phyloP scores from a whole-genome alignment of 164 flowering plant genomes.

The Malania oleifera region DNA sequence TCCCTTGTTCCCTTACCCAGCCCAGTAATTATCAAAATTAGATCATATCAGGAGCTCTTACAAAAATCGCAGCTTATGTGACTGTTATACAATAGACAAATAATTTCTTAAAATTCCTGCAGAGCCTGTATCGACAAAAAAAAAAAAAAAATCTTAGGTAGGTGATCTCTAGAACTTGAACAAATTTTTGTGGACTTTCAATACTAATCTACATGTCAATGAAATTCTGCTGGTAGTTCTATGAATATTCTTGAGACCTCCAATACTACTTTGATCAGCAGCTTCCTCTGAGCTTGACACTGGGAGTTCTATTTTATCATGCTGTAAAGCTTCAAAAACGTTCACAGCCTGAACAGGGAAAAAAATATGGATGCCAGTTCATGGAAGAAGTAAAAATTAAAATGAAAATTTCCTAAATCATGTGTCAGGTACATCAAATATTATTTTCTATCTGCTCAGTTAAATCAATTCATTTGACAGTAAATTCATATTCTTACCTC shows the following conservation, averaged over 20 bases:
- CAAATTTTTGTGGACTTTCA: conserved; percentile 67
- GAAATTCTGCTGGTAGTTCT: conserved; percentile 62
- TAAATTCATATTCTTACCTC: conserved; percentile 36
- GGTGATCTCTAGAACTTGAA: conserved; percentile 67
- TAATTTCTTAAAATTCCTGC: too few species aligned
- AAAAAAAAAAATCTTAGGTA: too few species aligned
- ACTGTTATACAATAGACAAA: too few species aligned
- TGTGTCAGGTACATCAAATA: neutral
- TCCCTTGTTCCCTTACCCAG: too few species aligned
- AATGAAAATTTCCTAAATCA: neutral
- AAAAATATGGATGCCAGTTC: neutral
- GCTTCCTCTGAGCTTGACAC: conserved; percentile 11
- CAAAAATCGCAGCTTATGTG: too few species aligned
- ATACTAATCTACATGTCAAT: conserved; percentile 70
- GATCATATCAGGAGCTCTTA: too few species aligned
- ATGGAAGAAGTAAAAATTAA: neutral
- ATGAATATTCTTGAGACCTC: conserved; percentile 23
- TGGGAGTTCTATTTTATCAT: conserved; percentile 9
- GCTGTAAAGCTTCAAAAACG: conserved; percentile 21
- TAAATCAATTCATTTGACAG: neutral
- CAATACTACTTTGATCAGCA: conserved; percentile 10
- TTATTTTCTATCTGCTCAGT: neutral
- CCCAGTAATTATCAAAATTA: too few species aligned
- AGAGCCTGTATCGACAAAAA: too few species aligned
- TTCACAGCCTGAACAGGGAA: conserved; percentile 56